Evolutionary conservation across 2,329 filamentous ascomycete species (phyloP), one percentile per base, ranked within the genome.

Genomic region (Chrysoporthe austroafricana): DNA sequence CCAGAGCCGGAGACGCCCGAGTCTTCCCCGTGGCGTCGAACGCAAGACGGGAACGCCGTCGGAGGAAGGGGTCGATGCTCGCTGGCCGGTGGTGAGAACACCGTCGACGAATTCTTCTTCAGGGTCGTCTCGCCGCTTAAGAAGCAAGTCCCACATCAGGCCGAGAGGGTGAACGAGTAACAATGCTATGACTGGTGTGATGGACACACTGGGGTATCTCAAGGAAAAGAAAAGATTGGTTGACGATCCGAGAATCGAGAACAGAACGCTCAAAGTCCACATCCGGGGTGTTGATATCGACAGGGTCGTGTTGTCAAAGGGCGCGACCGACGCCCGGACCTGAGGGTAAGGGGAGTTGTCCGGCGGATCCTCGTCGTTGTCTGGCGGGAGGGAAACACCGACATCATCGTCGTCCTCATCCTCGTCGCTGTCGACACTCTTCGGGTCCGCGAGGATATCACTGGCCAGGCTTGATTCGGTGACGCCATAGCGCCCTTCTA

Each of bases 141-240:
- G 79, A 4, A 89, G 62, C 65, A 86, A 84, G 75, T 96, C 93
- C 91, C 93, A 95, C 39, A 93, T 76, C 34, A 92, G 86, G 69
- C 93, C 93, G 65, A 96, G 86, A 2, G 93, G 93, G 75, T 96
- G 93, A 59, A 94, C 92, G 66, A 97, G 88, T 68, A 96, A 83
- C 74, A 96, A 84, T 42, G 93, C 92, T 81, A 97, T 96, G 72
- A 97, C 91, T 50, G 93, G 93, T 32, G 92, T 95, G 75, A 96
- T 95, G 69, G 91, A 91, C 77, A 96, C 92, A 77, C 93, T 96
- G 39, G 93, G 93, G 83, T 96, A 96, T 86, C 93, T 87, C 76
- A 96, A 83, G 46, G 92, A 94, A 82, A 96, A 97, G 81, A 96
- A 96, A 52, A 96, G 81, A 77, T 96, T 96, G 46, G 91, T 93